Evolutionary conservation across 1,284 basidiomycete genomes (phyloP).

Genomic region (Ceratobasidium sp.): DNA sequence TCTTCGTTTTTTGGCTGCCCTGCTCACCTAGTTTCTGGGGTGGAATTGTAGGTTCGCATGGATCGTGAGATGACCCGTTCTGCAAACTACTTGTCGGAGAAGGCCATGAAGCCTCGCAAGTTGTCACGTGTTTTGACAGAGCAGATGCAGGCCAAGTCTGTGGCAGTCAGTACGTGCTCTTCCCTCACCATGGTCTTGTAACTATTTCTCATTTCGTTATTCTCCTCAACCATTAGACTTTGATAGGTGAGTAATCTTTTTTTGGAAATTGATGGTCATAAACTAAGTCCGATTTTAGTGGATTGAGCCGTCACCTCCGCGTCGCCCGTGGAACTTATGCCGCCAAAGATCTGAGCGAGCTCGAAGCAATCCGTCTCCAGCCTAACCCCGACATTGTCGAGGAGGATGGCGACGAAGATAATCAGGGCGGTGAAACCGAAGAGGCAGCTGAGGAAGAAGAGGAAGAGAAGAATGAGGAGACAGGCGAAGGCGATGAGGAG

Average conservation of each 20-base stretch:
- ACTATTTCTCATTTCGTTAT: not conserved
- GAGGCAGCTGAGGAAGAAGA: conserved; percentile 26
- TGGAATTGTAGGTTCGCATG: conserved; percentile 56
- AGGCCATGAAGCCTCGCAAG: conserved; percentile 44
- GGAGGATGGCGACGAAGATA: not conserved
- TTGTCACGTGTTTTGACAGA: conserved; percentile 54
- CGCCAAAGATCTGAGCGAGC: conserved; percentile 55
- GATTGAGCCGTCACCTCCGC: conserved; percentile 50
- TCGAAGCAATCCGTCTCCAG: conserved; percentile 49
- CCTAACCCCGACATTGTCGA: conserved; percentile 30
- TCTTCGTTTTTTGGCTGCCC: not conserved
- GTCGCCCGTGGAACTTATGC: conserved; percentile 54
- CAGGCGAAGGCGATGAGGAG: conserved; percentile 15
- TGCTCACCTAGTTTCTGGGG: not conserved
- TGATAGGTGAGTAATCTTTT: conserved; percentile 45
- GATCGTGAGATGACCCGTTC: conserved; percentile 51
- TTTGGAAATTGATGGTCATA: not conserved
- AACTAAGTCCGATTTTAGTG: conserved; percentile 46
- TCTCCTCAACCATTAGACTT: conserved; percentile 48
- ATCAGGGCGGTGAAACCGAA: not conserved
- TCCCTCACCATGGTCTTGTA: not conserved
- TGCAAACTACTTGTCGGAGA: conserved; percentile 41
- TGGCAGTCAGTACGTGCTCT: conserved; percentile 56
- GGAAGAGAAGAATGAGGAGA: not conserved
- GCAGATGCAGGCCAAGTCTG: conserved; percentile 58